Base-by-base conservation (phyloP, 768 basidiomycete species). In the Piloderma croceum region DNA sequence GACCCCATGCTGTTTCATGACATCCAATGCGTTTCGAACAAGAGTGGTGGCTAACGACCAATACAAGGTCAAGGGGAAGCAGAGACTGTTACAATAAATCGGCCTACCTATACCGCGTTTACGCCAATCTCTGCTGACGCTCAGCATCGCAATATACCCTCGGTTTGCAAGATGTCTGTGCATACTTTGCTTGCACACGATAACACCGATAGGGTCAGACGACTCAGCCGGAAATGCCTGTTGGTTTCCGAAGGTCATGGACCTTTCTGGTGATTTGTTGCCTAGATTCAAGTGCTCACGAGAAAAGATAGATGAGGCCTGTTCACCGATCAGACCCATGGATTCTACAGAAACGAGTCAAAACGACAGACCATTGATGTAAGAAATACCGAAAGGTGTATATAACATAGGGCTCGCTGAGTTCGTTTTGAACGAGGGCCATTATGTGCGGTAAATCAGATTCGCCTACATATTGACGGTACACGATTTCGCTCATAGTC, bases 61-160 rank as follows among this genome's bases (percentile, higher is more conserved):
- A 38, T 41, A 59, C 50, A 53, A 61, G 54, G 53, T n/a, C n/a
- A n/a, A n/a, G n/a, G n/a, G n/a, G n/a, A n/a, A n/a, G n/a, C n/a
- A n/a, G n/a, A n/a, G n/a, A n/a, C n/a, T n/a, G n/a, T n/a, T n/a
- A n/a, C n/a, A n/a, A 12, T 4, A 22, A n/a, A 46, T 44, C 46
- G 42, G 74, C 85, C 59, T 60, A 91, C 91, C 90, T 58, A 98
- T 90, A 24, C 96, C 94, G 39, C 83, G 79, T 62, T 94, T 86
- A 25, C 94, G 73, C 77, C 81, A 96, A 27, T 70, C 63, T 61
- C 81, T 82, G 61, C 76, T 74, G 21, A 97, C 91, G 54, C 89
- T 90, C 41, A 98, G 77, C 96, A 98, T 98, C 25, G 93, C 96
- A 43, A 99, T 94, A 59, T 99, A 99, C 11, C 96, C 96, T 57